Evolutionary conservation across 768 basidiomycete species (phyloP), one percentile per base, ranked within the genome.

Genomic region (Lepiota brunneoincarnata): DNA sequence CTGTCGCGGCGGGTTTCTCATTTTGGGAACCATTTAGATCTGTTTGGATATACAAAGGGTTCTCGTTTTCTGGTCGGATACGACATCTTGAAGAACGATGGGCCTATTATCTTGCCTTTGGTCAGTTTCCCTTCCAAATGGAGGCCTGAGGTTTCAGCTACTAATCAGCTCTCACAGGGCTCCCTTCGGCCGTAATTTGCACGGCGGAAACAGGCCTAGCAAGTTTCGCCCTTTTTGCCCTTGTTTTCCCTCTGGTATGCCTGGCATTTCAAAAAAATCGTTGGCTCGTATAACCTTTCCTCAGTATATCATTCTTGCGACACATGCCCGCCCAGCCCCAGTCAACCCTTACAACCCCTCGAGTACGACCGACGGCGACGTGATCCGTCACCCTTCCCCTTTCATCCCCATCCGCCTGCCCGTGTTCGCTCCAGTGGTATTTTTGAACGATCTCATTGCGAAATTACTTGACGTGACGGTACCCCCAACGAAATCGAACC

Each of bases 81-180:
- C 72, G 84, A 44, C 80, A 88, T 64, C 72, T 93, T 17, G 93
- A 95, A 69, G 90, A 93, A 68, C 81, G 91, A 38, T 95, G 93
- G 93, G 81, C 87, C 1, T 95, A 94, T 69, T 91, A 86, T 64
- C 78, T 93, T 55, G 87, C 87, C 4, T 95, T 93, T 58, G 93
- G 93, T 78, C 47, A 31, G 74, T 63, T n/a, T 42, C 49, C 4
- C 51, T 51, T n/a, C 20, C 37, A 14, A 48, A 24, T 11, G 45
- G 55, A 37, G 20, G 18, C 37, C 24, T 4, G 21, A 42, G 39
- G 6, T 38, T 38, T 7, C 11, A 34, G 39, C 34, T 49, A 11
- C 36, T 58, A 17, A n/a, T 18, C 39, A 21, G 44, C 50, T 57
- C 39, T 52, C n/a, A 31, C 51, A 90, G 87, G 87, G 20, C 68